Base-by-base conservation (phyloP, 1,284 basidiomycete species). In the Neonothopanus nambi region DNA sequence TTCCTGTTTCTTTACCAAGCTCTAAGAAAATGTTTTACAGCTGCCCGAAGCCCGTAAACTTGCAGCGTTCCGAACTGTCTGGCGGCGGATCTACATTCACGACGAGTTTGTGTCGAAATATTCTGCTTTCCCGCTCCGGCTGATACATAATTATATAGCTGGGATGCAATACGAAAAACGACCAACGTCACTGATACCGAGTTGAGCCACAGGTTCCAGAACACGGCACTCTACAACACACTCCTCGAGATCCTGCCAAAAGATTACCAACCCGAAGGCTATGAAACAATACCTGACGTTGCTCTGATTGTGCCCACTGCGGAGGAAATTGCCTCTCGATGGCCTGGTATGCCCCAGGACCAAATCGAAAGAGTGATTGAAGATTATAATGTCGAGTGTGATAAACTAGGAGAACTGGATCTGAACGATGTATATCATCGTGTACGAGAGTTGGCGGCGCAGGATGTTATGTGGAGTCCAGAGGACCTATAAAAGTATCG, bases 61-160 rank as follows among this genome's bases (percentile, higher is more conserved):
- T 35, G 82, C 89, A 26, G 86, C 89, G 2, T 79, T 93, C 63
- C 75, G 84, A 39, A 82, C 81, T 28, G 78, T 92, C 17, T 98
- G 95, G 95, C 79, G 94, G 36, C 77, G 95, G 26, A 82, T 95
- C 43, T 95, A 92, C 64, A 77, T 91, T 40, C 84, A 91, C 51
- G 94, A 98, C 66, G 85, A 97, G 92, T 95, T 66, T 62, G 85
- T 74, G 8, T 26, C n/a, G n/a, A n/a, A 23, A 35, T 40, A 5
- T 42, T n/a, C n/a, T 43, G 21, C 3, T 21, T 48, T 42, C 37
- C 18, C 23, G 45, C 17, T 28, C 15, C 36, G 36, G 15, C 48
- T 20, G 8, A 39, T 48, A 15, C 5, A 40, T 58, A 40, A 55
- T 23, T 47, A 30, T 57, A 45, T 61, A 93, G 91, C 64, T 93